phyloP scores from a whole-genome alignment of 129 eudicot genomes.

The Flaveria trinervia region DNA sequence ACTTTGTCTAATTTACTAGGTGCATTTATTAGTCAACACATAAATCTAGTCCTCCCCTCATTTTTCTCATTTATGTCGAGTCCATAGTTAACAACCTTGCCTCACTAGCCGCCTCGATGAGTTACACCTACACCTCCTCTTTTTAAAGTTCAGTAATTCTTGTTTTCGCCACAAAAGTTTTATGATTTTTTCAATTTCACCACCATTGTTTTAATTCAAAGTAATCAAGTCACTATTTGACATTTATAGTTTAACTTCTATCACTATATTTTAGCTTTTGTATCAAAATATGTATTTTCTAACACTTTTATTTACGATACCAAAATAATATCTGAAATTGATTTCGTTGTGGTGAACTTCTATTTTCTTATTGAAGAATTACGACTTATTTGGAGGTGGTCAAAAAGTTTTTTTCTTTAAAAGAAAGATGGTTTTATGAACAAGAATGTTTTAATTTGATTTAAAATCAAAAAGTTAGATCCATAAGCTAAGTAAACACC shows the following conservation, averaged over 20 bases:
- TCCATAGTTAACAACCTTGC: constrained; percentile 8
- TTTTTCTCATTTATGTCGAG: constrained; percentile 25
- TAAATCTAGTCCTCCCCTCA: constrained; percentile 1
- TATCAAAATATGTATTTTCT: neutral
- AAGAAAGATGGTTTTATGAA: no score
- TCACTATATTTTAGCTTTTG: neutral
- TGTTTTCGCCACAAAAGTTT: constrained; percentile 19
- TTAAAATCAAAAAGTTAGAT: no score
- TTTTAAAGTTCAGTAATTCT: neutral
- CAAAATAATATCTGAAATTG: neutral
- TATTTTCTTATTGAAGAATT: no score
- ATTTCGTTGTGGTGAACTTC: neutral
- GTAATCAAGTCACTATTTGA: neutral
- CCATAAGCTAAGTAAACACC: no score
- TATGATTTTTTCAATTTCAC: neutral
- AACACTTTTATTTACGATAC: neutral
- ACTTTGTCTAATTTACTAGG: neutral
- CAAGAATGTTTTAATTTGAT: no score
- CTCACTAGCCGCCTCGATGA: constrained; percentile 19
- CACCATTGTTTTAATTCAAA: constrained; percentile 2
- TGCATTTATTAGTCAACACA: constrained; percentile 25
- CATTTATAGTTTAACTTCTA: neutral
- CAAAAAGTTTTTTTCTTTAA: no score
- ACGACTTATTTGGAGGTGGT: neutral
- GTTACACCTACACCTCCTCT: neutral